These are phyloP conservation scores for Pichia sp. DNA, from an alignment of 1,139 yeast species.

Conservation along the genomic window DNA sequence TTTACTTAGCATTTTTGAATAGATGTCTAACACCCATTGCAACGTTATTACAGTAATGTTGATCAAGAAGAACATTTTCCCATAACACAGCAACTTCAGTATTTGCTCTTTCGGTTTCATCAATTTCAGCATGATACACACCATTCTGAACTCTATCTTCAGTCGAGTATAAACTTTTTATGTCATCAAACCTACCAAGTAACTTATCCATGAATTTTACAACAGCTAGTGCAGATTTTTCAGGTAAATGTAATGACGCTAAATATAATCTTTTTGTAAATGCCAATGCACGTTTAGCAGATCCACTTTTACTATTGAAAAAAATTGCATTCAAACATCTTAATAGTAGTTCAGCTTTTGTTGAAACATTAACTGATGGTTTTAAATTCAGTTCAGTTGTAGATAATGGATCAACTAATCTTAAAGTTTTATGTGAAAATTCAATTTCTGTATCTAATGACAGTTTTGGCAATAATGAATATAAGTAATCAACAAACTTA, in stretches of 20 bases:
- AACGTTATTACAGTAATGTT: conserved; percentile 80
- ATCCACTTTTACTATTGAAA: conserved; percentile 69
- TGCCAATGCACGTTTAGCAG: conserved; percentile 68
- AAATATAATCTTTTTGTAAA: conserved; percentile 75
- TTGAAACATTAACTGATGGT: conserved; percentile 78
- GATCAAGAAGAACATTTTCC: conserved; percentile 73
- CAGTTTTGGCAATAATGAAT: conserved; percentile 56
- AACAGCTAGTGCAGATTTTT: conserved; percentile 73
- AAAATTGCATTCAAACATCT: conserved; percentile 76
- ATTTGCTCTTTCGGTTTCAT: conserved; percentile 68
- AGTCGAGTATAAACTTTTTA: conserved; percentile 73
- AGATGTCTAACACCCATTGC: conserved; percentile 45
- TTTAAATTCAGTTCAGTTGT: conserved; percentile 31
- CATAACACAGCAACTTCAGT: conserved; percentile 85
- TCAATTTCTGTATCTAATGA: conserved; percentile 81
- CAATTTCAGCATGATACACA: conserved; percentile 56
- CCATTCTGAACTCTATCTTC: conserved; percentile 86
- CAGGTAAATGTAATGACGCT: conserved; percentile 70
- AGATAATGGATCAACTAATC: conserved; percentile 70
- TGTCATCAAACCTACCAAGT: conserved; percentile 58
- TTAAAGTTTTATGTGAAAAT: conserved; percentile 69
- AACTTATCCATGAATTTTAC: conserved; percentile 74
- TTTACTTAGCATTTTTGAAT: conserved; percentile 27
- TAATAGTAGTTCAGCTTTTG: conserved; percentile 78
- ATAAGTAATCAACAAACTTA: conserved; percentile 67